Percentiles rank a stretch among this genome's conserved stretches.
phyloP scores from a whole-genome alignment of 352 stramenopile species.

The Hyaloperonospora brassicae region DNA sequence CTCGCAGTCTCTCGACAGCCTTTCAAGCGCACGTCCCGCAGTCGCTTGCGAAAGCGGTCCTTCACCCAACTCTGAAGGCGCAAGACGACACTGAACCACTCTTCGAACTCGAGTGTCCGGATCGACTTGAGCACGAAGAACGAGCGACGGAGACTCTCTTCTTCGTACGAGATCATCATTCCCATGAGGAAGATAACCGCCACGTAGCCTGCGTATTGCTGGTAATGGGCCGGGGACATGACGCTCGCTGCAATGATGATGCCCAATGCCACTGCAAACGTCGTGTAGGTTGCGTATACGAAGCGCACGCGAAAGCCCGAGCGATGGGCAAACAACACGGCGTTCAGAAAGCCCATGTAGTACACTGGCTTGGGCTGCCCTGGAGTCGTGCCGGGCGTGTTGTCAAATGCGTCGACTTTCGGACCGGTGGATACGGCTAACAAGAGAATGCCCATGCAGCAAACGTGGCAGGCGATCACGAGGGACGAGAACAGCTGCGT shows the following conservation, averaged over 20 bases:
- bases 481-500: conserved; percentile 68
- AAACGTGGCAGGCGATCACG: conserved; percentile 62
- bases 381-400: conserved; percentile 10
- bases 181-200: conserved; percentile 59
- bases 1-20: conserved; percentile 33
- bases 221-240: conserved; percentile 47
- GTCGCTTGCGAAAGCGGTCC: conserved; percentile 50
- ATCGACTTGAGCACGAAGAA: conserved; percentile 83
- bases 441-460: conserved; percentile 63
- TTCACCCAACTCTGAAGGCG: conserved; percentile 70
- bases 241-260: conserved; percentile 58
- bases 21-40: conserved; percentile 48
- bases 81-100: conserved; percentile 70
- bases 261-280: conserved; percentile 46
- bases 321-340: conserved; percentile 65
- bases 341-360: conserved; percentile 80
- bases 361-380: conserved; percentile 67
- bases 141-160: conserved; percentile 62
- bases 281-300: conserved; percentile 71
- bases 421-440: conserved; percentile 46
- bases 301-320: conserved; percentile 75
- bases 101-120: conserved; percentile 70
- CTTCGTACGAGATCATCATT: conserved; percentile 83
- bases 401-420: conserved; percentile 25
- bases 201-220: conserved; percentile 65